Percentiles rank a stretch among this genome's conserved stretches.
Evolutionary conservation across 164 flowering plant species (phyloP).

Genomic region (Protea cynaroides): DNA sequence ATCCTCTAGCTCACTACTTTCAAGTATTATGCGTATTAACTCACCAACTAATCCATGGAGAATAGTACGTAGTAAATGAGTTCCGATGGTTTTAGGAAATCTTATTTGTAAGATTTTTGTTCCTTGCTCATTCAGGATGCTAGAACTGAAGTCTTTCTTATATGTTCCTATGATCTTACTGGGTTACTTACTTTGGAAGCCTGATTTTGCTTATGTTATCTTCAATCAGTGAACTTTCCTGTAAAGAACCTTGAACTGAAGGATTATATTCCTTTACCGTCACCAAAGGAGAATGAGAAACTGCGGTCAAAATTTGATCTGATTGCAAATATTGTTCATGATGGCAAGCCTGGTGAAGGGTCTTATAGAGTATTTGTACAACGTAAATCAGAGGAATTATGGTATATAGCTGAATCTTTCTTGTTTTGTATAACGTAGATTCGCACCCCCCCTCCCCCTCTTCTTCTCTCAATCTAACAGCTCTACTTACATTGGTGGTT

Average conservation of each 20-base stretch:
- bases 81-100: background rate
- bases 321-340: conserved; percentile 95
- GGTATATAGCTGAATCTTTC: conserved; percentile 38
- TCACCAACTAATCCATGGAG: background rate
- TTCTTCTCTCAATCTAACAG: background rate
- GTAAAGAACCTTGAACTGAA: conserved; percentile 94
- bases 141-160: background rate
- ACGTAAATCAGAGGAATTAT: conserved; percentile 93
- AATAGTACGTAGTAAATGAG: background rate
- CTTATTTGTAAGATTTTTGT: background rate
- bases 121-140: background rate
- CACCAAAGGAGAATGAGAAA: conserved; percentile 54
- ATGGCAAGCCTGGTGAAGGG: conserved; percentile 96
- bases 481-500: conserved; percentile 2
- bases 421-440: too few relatives aligned
- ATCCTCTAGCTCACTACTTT: background rate
- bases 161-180: background rate
- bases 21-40: background rate
- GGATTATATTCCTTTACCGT: conserved; percentile 88
- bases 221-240: conserved; percentile 81
- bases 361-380: conserved; percentile 91
- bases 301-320: conserved; percentile 82
- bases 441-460: too few relatives aligned
- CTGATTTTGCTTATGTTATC: background rate
- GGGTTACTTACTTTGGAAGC: background rate